These are phyloP conservation scores for Lobosporangium transversale DNA, from an alignment of 192 early-diverging fungal species.

Conservation along the genomic window DNA sequence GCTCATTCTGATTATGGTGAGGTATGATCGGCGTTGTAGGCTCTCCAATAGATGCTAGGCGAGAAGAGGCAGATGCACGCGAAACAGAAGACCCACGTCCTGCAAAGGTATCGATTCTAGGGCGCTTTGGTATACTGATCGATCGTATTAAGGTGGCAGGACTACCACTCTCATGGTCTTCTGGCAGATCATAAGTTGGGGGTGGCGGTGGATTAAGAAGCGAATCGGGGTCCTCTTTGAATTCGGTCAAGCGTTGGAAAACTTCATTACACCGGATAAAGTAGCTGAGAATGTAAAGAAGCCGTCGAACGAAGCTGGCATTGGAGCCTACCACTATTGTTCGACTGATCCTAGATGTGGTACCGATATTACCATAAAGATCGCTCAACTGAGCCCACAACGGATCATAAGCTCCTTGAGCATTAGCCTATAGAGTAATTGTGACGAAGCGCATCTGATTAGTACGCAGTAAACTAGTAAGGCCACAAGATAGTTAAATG, in stretches of 20 bases:
- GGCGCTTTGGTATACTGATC: conserved; percentile 51
- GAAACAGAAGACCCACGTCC: conserved; percentile 22
- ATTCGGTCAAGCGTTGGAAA: conserved; percentile 54
- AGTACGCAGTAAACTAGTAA: too few species aligned
- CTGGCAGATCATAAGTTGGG: conserved; percentile 21
- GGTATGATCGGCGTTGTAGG: conserved; percentile 30
- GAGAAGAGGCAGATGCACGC: conserved; percentile 22
- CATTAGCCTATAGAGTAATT: conserved; percentile 22
- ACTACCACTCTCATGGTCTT: conserved; percentile 49
- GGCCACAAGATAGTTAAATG: background rate
- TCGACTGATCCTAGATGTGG: conserved; percentile 56
- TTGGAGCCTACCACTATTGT: conserved; percentile 64
- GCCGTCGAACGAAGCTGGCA: conserved; percentile 56
- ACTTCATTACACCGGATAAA: conserved; percentile 71
- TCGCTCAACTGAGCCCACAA: conserved; percentile 70
- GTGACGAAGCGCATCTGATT: too few species aligned
- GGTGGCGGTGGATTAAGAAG: conserved; percentile 28
- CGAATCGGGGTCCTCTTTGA: conserved; percentile 44
- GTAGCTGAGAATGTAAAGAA: conserved; percentile 64
- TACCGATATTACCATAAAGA: conserved; percentile 63
- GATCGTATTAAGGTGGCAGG: conserved; percentile 44
- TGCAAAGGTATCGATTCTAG: conserved; percentile 34
- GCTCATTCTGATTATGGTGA: conserved; percentile 8
- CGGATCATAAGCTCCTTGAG: conserved; percentile 61
- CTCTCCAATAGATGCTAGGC: conserved; percentile 32